Evolutionary conservation across 2,329 filamentous ascomycete species (phyloP).

Genomic region (Bipolaris cookei): DNA sequence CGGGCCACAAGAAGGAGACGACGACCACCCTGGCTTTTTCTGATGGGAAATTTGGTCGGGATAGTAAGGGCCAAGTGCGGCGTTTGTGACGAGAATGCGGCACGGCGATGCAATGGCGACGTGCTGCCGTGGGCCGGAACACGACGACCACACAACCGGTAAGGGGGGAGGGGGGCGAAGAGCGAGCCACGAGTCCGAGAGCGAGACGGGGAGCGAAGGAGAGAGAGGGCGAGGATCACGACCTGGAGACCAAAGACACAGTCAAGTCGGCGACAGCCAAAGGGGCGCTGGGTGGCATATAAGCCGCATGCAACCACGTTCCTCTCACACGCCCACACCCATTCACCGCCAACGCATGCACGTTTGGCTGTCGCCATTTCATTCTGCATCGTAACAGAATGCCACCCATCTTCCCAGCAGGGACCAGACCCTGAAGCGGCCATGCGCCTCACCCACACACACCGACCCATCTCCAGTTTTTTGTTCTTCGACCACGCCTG

Average conservation of each 20-base stretch:
- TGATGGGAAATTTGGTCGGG: slow-evolving; percentile 24
- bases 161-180: slow-evolving; percentile 1
- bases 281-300: slow-evolving; percentile 4
- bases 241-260: not conserved
- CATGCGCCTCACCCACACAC: slow-evolving; percentile 7
- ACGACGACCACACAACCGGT: slow-evolving; percentile 8
- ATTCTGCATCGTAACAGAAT: slow-evolving; percentile 16
- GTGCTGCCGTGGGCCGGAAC: slow-evolving; percentile 15
- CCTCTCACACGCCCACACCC: not conserved
- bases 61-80: slow-evolving; percentile 7
- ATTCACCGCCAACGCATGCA: slow-evolving; percentile 19
- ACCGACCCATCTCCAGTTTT: slow-evolving; percentile 17
- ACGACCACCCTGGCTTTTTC: slow-evolving; percentile 10
- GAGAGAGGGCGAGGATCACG: not conserved
- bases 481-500: slow-evolving; percentile 12
- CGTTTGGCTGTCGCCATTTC: slow-evolving; percentile 9
- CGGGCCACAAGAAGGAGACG: slow-evolving; percentile 10
- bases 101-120: slow-evolving; percentile 9
- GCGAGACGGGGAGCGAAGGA: not conserved
- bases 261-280: not conserved
- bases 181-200: not conserved
- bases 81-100: slow-evolving; percentile 15
- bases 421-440: slow-evolving; percentile 18
- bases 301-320: slow-evolving; percentile 2
- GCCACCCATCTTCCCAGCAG: slow-evolving; percentile 13